Base-by-base conservation (phyloP, 371 early-diverging fungal genomes). In the Thermomucor indicae-seudaticae region DNA sequence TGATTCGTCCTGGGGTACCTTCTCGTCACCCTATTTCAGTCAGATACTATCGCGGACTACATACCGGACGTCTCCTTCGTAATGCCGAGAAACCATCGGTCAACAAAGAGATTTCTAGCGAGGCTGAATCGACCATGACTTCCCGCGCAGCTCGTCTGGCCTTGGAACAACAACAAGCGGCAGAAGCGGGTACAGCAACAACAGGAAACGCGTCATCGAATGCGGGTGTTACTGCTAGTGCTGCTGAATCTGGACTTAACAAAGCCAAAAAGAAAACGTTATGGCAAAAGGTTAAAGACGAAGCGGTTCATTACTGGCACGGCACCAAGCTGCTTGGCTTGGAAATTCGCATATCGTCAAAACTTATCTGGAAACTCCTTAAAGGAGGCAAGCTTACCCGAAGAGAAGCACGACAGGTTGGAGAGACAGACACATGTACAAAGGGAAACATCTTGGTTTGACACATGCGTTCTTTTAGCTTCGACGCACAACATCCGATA, bases 291-390 rank as follows among this genome's bases (percentile, higher is more conserved):
- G 80, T 96, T 55, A 96, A 96, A 72, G 86, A 89, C 23, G 98
- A 97, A 67, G 82, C 85, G 11, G 61, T 82, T 29, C 98, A 98
- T 72, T 93, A 93, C 73, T 95, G 95, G 95, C 87, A 94, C 49
- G 98, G 97, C 11, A 88, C 91, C 19, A 92, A 95, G 70, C 80
- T 97, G 17, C 73, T 98, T 23, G 95, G 89, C 7, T 75, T 88
- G 38, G 98, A 98, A 73, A 79, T 90, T 42, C 80, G 76, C 49
- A 89, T 97, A 48, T 96, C 96, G 39, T 82, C 86, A 8, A 83
- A 87, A 51, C 75, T 97, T 17, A 74, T 92, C 14, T 74, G 67
- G 50, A 88, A 92, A 56, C 60, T 96, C 27, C 62, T 85, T 37
- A 68, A 81, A 43, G 98, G 97, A 22, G 70, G 82, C 29, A 77